Conservation (phyloP, 345 rosid genomes). For the Aethionema arabicum region DNA sequence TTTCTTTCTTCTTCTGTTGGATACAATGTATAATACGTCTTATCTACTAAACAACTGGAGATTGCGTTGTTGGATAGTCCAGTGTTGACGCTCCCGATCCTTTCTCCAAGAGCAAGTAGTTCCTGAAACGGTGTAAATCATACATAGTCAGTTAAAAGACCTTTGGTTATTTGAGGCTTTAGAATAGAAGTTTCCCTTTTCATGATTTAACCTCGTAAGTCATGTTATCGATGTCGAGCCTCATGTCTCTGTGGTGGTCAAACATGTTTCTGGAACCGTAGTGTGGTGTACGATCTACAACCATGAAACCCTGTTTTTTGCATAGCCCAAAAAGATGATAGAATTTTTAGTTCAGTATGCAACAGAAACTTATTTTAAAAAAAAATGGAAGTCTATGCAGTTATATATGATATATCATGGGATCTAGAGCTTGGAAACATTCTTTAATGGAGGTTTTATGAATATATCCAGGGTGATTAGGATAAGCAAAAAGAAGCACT, state of each 20-base stretch:
- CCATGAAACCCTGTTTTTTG: conserved; percentile 53
- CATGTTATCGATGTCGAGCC: conserved; percentile 83
- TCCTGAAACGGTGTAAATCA: conserved; percentile 51
- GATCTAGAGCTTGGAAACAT: neutral
- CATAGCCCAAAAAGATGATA: conserved; percentile 11
- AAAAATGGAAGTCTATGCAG: neutral
- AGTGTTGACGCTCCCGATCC: conserved; percentile 80
- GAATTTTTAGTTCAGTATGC: conserved; percentile 21
- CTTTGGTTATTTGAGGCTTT: conserved; percentile 7
- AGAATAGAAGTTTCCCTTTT: neutral
- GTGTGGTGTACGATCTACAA: conserved; percentile 49
- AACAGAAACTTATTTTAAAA: too few relatives aligned
- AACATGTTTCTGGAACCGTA: conserved; percentile 53
- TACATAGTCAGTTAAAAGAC: conserved; percentile 11
- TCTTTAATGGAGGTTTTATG: neutral
- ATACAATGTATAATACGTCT: conserved; percentile 40
- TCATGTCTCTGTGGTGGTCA: conserved; percentile 86
- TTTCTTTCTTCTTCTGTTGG: conserved; percentile 49
- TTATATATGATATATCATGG: neutral
- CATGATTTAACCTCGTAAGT: conserved; percentile 63
- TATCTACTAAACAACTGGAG: conserved; percentile 56
- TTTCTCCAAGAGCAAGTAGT: conserved; percentile 80
- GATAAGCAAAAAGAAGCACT: neutral
- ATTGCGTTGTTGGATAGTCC: conserved; percentile 65
- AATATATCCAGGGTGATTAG: neutral